Evolutionary conservation across 441 rosid genomes (phyloP).

Genomic region (Viola pubescens): DNA sequence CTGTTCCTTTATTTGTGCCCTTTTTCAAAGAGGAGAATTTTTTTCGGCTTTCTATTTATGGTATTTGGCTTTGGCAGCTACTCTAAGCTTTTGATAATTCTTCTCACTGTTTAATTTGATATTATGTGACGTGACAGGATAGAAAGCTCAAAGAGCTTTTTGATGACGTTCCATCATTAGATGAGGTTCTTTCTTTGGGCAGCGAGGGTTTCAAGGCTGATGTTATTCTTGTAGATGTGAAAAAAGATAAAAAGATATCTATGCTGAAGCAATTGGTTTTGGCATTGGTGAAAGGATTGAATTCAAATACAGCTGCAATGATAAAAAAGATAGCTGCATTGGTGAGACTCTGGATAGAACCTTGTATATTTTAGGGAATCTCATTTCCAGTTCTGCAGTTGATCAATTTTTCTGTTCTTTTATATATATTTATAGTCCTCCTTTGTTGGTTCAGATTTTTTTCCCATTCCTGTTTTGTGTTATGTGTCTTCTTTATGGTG

Average conservation of each 20-base stretch:
- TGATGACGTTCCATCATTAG: conserved; percentile 71
- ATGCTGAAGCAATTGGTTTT: conserved; percentile 84
- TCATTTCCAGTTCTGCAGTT: neutral
- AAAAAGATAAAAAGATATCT: conserved; percentile 82
- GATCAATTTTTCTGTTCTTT: neutral
- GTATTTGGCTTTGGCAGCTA: neutral
- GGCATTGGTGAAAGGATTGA: conserved; percentile 74
- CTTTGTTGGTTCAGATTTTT: neutral
- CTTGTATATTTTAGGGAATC: conserved; percentile 14
- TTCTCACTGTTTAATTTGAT: conserved; percentile 12
- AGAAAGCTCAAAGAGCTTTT: conserved; percentile 76
- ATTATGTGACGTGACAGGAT: conserved; percentile 42
- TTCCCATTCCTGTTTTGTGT: neutral
- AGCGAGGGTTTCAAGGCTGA: conserved; percentile 78
- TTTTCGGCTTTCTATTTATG: neutral
- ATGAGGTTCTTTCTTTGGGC: conserved; percentile 75
- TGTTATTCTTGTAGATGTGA: conserved; percentile 76
- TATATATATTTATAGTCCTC: too few species aligned
- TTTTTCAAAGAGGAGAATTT: too few species aligned
- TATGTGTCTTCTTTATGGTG: too few species aligned
- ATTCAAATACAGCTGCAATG: conserved; percentile 82
- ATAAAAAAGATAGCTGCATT: conserved; percentile 92
- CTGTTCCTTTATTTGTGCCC: too few species aligned
- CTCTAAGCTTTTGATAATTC: neutral
- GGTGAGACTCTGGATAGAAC: conserved; percentile 42